These are phyloP conservation scores for Auriculariales sp. DNA, from an alignment of 768 basidiomycete species.

Conservation along the genomic window DNA sequence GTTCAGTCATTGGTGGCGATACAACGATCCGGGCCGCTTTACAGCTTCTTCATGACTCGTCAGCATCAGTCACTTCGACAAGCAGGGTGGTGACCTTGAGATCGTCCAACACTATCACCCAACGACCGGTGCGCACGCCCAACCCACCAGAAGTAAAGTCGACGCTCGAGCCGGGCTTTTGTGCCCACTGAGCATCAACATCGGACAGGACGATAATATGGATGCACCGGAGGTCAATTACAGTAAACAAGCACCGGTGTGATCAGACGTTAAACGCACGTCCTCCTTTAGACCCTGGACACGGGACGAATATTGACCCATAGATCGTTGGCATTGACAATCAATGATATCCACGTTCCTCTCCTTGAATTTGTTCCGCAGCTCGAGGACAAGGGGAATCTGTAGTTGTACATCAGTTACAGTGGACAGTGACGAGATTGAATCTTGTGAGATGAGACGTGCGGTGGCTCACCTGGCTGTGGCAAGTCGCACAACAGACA, in stretches of 20 bases:
- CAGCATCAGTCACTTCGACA: too few relatives aligned
- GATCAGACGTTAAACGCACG: background rate
- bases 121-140: constrained; percentile 43
- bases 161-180: constrained; percentile 17
- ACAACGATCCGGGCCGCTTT: too few relatives aligned
- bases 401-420: constrained; percentile 38
- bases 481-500: constrained; percentile 52
- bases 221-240: background rate
- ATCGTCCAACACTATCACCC: constrained; percentile 15
- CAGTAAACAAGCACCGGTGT: background rate
- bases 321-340: constrained; percentile 10
- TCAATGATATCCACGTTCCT: constrained; percentile 16
- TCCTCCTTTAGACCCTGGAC: constrained; percentile 12
- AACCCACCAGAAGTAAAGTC: constrained; percentile 23
- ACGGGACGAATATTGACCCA: constrained; percentile 16
- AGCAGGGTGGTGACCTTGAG: constrained; percentile 20
- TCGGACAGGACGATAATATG: constrained; percentile 52
- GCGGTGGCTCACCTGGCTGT: background rate
- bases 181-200: constrained; percentile 38
- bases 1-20: too few relatives aligned
- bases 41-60: too few relatives aligned
- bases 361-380: constrained; percentile 22
- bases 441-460: background rate
- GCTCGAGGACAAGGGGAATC: constrained; percentile 17
- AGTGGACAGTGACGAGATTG: background rate